A percentile compares a stretch with the other conserved stretches of the same genome.
Evolutionary conservation across 129 eudicot genomes (phyloP).

Genomic region (Helianthus tuberosus): DNA sequence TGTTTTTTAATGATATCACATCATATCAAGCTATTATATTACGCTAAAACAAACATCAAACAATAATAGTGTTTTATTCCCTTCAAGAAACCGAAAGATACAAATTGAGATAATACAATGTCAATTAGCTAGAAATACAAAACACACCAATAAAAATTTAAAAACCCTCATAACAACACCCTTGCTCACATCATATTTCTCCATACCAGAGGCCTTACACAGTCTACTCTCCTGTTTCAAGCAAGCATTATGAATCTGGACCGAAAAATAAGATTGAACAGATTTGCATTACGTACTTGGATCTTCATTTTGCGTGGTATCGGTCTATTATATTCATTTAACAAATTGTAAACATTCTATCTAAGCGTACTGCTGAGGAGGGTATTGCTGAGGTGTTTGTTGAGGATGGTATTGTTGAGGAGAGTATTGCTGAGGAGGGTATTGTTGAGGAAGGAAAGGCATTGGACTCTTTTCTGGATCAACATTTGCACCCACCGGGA

Average conservation of each 20-base stretch:
- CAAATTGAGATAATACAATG: neutral
- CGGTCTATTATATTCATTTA: neutral
- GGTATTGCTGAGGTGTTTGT: too few relatives aligned
- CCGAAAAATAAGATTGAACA: too few relatives aligned
- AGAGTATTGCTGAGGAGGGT: slow-evolving; percentile 15
- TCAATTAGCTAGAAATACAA: neutral
- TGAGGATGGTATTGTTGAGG: neutral
- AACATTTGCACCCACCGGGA: slow-evolving; percentile 14
- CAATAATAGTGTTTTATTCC: too few relatives aligned
- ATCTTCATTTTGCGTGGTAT: too few relatives aligned
- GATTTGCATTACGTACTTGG: too few relatives aligned
- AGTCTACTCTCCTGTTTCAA: neutral
- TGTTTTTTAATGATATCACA: too few relatives aligned
- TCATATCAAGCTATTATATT: too few relatives aligned
- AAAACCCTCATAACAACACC: neutral
- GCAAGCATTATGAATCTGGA: neutral
- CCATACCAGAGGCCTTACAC: too few relatives aligned
- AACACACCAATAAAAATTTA: slow-evolving; percentile 1
- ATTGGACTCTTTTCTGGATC: slow-evolving; percentile 21
- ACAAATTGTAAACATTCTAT: neutral
- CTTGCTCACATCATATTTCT: too few relatives aligned
- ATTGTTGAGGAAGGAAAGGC: slow-evolving; percentile 3
- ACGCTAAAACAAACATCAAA: too few relatives aligned
- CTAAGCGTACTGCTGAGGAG: neutral
- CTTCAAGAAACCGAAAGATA: neutral